Conservation (phyloP, 1,284 basidiomycete genomes). For the Meira miltonrushii region DNA sequence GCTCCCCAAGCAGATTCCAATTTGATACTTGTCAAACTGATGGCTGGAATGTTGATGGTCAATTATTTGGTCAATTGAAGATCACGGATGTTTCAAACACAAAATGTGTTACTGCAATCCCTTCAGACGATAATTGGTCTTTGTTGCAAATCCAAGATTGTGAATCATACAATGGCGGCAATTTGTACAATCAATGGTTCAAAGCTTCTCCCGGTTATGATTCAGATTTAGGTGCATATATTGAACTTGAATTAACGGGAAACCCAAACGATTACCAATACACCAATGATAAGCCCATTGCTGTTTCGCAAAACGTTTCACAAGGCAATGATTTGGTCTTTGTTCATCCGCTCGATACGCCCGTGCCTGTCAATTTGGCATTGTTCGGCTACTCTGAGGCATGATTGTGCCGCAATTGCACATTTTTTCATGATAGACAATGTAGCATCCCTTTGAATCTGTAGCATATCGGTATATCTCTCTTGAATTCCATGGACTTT, state of each 20-base stretch:
- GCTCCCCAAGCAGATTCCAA: not conserved
- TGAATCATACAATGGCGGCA: not conserved
- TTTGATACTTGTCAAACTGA: slow-evolving; percentile 4
- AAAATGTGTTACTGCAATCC: not conserved
- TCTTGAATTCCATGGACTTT: too few relatives aligned
- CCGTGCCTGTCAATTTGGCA: too few relatives aligned
- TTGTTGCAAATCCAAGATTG: not conserved
- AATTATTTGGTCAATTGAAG: not conserved
- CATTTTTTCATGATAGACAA: too few relatives aligned
- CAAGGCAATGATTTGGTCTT: too few relatives aligned
- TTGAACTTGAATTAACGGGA: not conserved
- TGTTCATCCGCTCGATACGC: too few relatives aligned
- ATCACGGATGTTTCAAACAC: not conserved
- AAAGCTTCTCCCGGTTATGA: not conserved
- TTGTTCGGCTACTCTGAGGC: too few relatives aligned
- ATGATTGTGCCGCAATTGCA: too few relatives aligned
- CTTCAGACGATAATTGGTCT: not conserved
- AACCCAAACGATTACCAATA: not conserved
- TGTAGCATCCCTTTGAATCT: too few relatives aligned
- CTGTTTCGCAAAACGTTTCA: too few relatives aligned
- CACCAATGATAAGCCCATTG: too few relatives aligned
- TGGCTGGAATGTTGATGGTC: slow-evolving; percentile 6
- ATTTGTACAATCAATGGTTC: slow-evolving; percentile 2
- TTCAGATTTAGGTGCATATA: not conserved
- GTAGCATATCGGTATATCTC: too few relatives aligned